Conservation (phyloP, 1,284 basidiomycete species). For the Exobasidium cylindrosporum region DNA sequence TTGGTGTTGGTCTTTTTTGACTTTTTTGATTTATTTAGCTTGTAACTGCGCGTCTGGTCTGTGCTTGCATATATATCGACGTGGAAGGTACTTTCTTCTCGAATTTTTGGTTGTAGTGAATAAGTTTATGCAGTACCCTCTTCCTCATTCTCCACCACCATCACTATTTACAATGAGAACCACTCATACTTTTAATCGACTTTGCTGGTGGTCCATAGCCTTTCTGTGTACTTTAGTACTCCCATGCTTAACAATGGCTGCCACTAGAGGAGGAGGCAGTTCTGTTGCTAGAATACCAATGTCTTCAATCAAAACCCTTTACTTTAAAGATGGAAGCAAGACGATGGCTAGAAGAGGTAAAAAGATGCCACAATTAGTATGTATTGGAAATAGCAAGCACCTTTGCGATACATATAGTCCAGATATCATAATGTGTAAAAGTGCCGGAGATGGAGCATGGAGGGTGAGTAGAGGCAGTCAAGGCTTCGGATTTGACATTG, state of each 20-base stretch:
- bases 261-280: neutral
- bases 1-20: too few relatives aligned
- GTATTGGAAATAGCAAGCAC: constrained; percentile 65
- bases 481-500: neutral
- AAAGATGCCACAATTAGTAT: constrained; percentile 73
- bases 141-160: too few relatives aligned
- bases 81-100: too few relatives aligned
- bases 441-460: constrained; percentile 64
- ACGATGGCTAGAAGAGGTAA: constrained; percentile 68
- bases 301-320: constrained; percentile 66
- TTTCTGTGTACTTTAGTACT: neutral
- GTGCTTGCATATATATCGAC: too few relatives aligned
- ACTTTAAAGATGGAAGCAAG: constrained; percentile 70
- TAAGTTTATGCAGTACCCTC: too few relatives aligned
- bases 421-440: constrained; percentile 79
- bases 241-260: neutral
- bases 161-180: too few relatives aligned
- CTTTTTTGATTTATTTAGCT: too few relatives aligned
- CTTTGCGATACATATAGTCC: constrained; percentile 71
- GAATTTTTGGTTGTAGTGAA: too few relatives aligned
- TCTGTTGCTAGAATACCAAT: constrained; percentile 19
- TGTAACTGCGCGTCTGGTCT: too few relatives aligned
- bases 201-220: neutral
- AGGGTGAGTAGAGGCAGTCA: constrained; percentile 19
- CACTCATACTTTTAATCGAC: too few relatives aligned